A percentile compares a stretch with the other conserved stretches of the same genome.
Conservation (phyloP, 1,139 yeast genomes). For the Geotrichum australiense region DNA sequence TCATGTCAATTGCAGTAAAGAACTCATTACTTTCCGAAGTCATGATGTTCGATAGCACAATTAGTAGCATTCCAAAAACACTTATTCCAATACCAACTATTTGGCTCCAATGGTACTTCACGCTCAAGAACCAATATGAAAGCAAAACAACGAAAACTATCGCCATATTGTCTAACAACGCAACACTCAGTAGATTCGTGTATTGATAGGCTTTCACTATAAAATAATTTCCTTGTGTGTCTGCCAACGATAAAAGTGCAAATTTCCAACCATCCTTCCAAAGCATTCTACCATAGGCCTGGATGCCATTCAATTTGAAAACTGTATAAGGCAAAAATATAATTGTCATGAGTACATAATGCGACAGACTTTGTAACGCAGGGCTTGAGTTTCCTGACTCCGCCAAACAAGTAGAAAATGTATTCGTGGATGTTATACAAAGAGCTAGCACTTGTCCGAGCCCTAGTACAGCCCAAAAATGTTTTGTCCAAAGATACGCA, state of each 20-base stretch:
- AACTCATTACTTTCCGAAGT: conserved; percentile 37
- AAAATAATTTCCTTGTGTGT: conserved; percentile 42
- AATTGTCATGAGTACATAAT: conserved; percentile 34
- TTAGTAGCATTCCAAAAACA: conserved; percentile 40
- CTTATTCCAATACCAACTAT: conserved; percentile 37
- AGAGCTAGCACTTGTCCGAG: conserved; percentile 39
- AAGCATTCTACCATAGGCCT: conserved; percentile 30
- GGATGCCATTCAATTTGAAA: conserved; percentile 22
- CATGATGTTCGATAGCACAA: conserved; percentile 37
- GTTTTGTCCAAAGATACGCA: conserved; percentile 31
- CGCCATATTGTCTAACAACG: conserved; percentile 40
- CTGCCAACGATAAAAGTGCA: conserved; percentile 39
- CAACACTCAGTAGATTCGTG: conserved; percentile 40
- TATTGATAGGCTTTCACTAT: conserved; percentile 40
- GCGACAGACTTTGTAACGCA: conserved; percentile 39
- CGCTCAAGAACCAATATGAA: conserved; percentile 38
- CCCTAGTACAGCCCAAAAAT: conserved; percentile 38
- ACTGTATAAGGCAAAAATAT: conserved; percentile 38
- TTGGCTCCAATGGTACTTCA: conserved; percentile 42
- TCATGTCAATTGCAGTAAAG: conserved; percentile 29
- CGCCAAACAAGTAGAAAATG: conserved; percentile 37
- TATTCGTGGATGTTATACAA: conserved; percentile 39
- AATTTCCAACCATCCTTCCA: conserved; percentile 39
- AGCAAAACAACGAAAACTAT: conserved; percentile 40
- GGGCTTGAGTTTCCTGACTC: conserved; percentile 38